Base-by-base conservation (phyloP, 148 eudicot species). In the Pharnaceum exiguum region DNA sequence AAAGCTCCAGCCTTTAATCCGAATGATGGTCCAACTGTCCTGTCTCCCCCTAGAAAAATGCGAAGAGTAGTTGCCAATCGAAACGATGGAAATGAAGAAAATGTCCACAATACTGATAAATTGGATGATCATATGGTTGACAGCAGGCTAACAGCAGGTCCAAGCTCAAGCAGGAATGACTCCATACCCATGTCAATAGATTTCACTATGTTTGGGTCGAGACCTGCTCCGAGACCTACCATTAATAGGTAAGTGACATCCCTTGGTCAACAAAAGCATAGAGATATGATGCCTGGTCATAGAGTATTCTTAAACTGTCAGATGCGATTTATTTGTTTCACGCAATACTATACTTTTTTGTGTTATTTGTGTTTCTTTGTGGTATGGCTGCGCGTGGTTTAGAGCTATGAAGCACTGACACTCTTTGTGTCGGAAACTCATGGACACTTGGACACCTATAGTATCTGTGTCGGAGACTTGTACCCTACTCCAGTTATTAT, bases 1-100 rank as follows among this genome's bases (percentile, higher is more conserved):
- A 83, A 79, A 70, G 70, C 51, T 40, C 77, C 85, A 23, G 96
- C 79, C 36, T 30, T 71, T 28, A 68, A 80, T 75, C 73, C 70
- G 26, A 75, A 66, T 48, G 95, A 76, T 53, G 96, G 96, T 61
- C 98, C 98, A 11, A 79, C 87, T 36, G 98, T 93, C 48, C 65
- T 93, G 59, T 93, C 98, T 69, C 98, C 98, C 51, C 85, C 90
- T 46, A 88, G 94, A 71, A 93, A 93, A 73, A 64, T 67, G 49
- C 87, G 94, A 70, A 88, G 98, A 71, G 82, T 93, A 44, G 79
- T 87, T 81, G 94, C 98, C 36, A 60, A 82, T 49, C 84, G 81
- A 48, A 59, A 53, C 15, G 89, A 88, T 58, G 90, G 80, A 39
- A 62, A 73, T 63, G 91, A 87, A 51, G 87, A 78, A 64, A 76